Percentiles rank a stretch among this genome's conserved stretches.
phyloP scores from a whole-genome alignment of 352 stramenopile genomes.

The Pseudoperonospora humuli region DNA sequence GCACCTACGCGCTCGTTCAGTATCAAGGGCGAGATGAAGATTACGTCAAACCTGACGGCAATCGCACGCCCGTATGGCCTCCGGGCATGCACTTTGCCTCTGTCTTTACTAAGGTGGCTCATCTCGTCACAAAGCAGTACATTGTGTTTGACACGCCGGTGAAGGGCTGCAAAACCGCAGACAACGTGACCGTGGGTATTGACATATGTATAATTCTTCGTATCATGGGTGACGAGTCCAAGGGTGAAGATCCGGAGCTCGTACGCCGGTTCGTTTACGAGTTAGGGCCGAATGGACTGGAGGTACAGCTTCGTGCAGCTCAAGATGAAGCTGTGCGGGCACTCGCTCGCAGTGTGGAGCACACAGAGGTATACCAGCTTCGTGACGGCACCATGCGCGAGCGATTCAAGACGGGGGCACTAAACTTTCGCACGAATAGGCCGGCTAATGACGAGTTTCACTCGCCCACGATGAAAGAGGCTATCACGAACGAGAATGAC shows the following conservation, averaged over 20 bases:
- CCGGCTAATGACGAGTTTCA: slow-evolving; percentile 18
- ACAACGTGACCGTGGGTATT: slow-evolving; percentile 84
- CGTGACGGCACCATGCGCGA: slow-evolving; percentile 69
- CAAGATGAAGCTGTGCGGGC: slow-evolving; percentile 78
- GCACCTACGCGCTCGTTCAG: slow-evolving; percentile 85
- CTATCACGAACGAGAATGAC: slow-evolving; percentile 1
- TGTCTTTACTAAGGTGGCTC: slow-evolving; percentile 73
- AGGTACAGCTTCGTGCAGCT: slow-evolving; percentile 74
- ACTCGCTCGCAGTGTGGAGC: slow-evolving; percentile 75
- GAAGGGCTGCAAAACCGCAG: slow-evolving; percentile 84
- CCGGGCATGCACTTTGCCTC: slow-evolving; percentile 68
- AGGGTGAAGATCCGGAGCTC: slow-evolving; percentile 73
- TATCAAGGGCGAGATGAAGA: slow-evolving; percentile 73
- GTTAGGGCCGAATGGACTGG: slow-evolving; percentile 71
- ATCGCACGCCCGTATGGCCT: slow-evolving; percentile 54
- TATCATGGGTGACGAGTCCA: slow-evolving; percentile 82
- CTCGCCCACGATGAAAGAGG: slow-evolving; percentile 14
- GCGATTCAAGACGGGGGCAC: slow-evolving; percentile 45
- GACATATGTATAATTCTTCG: slow-evolving; percentile 85
- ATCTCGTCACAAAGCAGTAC: slow-evolving; percentile 86
- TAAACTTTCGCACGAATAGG: slow-evolving; percentile 15
- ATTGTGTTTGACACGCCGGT: slow-evolving; percentile 85
- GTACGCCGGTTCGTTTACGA: slow-evolving; percentile 88
- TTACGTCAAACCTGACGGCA: slow-evolving; percentile 38
- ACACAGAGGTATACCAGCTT: slow-evolving; percentile 84